Base-by-base conservation (phyloP, 371 early-diverging fungal species). In the Umbelopsis sp. region DNA sequence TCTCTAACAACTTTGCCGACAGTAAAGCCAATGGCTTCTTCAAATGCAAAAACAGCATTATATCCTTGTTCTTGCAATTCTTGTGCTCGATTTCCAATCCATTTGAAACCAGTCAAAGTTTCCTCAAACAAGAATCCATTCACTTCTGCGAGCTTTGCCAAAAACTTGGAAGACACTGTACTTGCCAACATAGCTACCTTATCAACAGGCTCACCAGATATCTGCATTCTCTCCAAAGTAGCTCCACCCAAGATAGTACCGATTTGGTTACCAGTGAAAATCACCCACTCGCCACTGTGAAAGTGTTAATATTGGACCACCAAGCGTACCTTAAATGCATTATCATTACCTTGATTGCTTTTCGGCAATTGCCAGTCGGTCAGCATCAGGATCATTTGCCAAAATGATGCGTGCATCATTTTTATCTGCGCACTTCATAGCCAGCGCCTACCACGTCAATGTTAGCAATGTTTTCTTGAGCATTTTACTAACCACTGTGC, bases 311-410 rank as follows among this genome's bases (percentile, higher is more conserved):
- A 18, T 12, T 2, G 9, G 2, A 29, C 6, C 5, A 3, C 35
- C 2, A 0, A 18, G 12, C 3, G 1, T 57, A 14, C 57, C 12
- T 16, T 57, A 37, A 3, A 16, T 35, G 18, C 35, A 5, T 57
- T 12, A 18, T 9, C 12, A 51, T 50, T 78, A 80, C 82, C 71
- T 71, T 10, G 83, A 65, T 69, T 85, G 87, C 74, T 86, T 85
- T 80, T 97, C 96, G 46, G 96, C 95, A 44, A 91, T 90, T 2
- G 97, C 94, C 50, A 98, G 87, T 35, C 98, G 88, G 77, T 98
- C 98, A n/a, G 96, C 98, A 80, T 98, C 98, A 2, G 98, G 98
- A 74, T 98, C 98, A 76, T 97, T 98, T n/a, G 98, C 97, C 41
- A 98, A 75, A n/a, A 98, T 93, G 35, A 97, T 74, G 10, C 67